Conservation (phyloP, 2,329 filamentous ascomycete species). For the Cladophialophora immunda region DNA sequence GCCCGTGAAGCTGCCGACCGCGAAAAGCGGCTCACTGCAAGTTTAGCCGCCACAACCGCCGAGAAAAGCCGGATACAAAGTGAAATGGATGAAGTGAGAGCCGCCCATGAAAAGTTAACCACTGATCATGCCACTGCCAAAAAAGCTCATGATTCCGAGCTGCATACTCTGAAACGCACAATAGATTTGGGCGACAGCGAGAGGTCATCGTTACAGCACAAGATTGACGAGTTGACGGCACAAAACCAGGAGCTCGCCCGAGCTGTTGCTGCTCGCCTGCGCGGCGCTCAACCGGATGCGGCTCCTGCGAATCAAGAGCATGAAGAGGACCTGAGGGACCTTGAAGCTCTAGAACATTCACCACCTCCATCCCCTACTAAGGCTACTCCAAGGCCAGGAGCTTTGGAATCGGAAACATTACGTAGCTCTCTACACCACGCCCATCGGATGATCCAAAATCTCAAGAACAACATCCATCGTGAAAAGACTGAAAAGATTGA, state of each 20-base stretch:
- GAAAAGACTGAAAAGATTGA: slow-evolving; percentile 99
- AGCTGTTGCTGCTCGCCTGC: slow-evolving; percentile 78
- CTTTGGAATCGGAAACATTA: slow-evolving; percentile 93
- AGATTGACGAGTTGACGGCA: slow-evolving; percentile 83
- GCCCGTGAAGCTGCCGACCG: slow-evolving; percentile 80
- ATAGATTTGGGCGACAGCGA: slow-evolving; percentile 81
- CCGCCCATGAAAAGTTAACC: slow-evolving; percentile 76
- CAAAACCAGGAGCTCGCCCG: slow-evolving; percentile 93
- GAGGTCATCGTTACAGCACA: slow-evolving; percentile 78
- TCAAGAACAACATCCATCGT: slow-evolving; percentile 92
- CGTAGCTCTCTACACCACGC: slow-evolving; percentile 94
- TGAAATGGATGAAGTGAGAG: slow-evolving; percentile 89
- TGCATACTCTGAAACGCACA: slow-evolving; percentile 83
- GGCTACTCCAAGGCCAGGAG: slow-evolving; percentile 83
- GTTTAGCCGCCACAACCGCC: slow-evolving; percentile 71
- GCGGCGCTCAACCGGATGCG: slow-evolving; percentile 65
- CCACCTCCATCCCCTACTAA: slow-evolving; percentile 91
- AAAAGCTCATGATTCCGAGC: slow-evolving; percentile 88
- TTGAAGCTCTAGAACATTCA: slow-evolving; percentile 84
- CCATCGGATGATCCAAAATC: slow-evolving; percentile 93
- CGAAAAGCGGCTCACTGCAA: slow-evolving; percentile 81
- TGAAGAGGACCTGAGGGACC: slow-evolving; percentile 68
- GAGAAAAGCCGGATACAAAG: slow-evolving; percentile 83
- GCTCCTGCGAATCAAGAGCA: slow-evolving; percentile 62
- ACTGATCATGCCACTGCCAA: slow-evolving; percentile 80